Evolutionary conservation across 345 rosid genomes (phyloP).

Genomic region (Melaleuca alternifolia): DNA sequence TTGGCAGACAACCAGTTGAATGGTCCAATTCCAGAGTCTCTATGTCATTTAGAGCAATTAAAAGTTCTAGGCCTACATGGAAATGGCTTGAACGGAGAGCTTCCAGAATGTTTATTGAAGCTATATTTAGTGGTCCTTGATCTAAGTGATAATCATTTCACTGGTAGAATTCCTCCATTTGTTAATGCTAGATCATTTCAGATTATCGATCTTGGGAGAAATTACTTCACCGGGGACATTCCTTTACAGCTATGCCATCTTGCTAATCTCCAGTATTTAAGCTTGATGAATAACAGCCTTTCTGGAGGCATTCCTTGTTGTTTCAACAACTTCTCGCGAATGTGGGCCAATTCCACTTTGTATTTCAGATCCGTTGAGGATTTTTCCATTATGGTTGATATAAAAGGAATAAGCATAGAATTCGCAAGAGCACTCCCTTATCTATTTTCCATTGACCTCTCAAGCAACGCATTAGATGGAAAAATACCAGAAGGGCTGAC

Average conservation of each 20-base stretch:
- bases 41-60: neutral
- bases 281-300: neutral
- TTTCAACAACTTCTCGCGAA: neutral
- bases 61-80: neutral
- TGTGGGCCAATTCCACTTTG: neutral
- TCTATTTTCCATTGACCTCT: neutral
- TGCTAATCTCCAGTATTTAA: fast-evolving
- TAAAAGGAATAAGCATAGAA: neutral
- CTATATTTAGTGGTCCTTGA: fast-evolving
- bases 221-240: neutral
- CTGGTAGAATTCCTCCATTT: neutral
- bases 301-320: neutral
- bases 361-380: fast-evolving
- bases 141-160: neutral
- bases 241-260: neutral
- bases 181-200: fast-evolving
- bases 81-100: neutral
- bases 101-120: neutral
- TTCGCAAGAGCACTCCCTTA: neutral
- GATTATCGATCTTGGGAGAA: neutral
- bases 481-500: neutral
- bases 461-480: neutral
- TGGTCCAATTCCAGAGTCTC: neutral
- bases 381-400: neutral
- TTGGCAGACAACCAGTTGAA: neutral